phyloP scores from a whole-genome alignment of 1,139 yeast species.

The Geotrichum europaeum region DNA sequence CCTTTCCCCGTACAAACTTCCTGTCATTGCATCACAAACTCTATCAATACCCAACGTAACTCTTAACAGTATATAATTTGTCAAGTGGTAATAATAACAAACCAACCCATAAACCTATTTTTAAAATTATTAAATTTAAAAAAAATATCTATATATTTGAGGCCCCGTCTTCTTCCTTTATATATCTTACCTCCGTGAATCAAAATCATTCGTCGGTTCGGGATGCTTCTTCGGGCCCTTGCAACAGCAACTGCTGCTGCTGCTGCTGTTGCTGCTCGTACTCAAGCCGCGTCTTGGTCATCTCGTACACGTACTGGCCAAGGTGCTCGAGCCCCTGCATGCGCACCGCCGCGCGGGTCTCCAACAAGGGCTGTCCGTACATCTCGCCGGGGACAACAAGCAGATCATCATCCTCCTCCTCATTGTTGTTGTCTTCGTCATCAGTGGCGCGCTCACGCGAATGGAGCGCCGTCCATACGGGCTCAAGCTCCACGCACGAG shows the following conservation, averaged over 20 bases:
- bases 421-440: not conserved
- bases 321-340: slow-evolving; percentile 37
- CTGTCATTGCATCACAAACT: no score
- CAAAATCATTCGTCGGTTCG: no score
- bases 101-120: no score
- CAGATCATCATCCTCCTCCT: slow-evolving; percentile 25
- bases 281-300: slow-evolving; percentile 28
- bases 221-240: not conserved
- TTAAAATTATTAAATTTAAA: no score
- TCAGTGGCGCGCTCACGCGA: slow-evolving; percentile 9
- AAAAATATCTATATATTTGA: no score
- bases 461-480: slow-evolving; percentile 18
- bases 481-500: slow-evolving; percentile 19
- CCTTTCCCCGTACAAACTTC: no score
- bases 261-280: slow-evolving; percentile 11
- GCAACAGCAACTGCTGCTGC: not conserved
- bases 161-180: no score
- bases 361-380: slow-evolving; percentile 21
- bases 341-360: slow-evolving; percentile 18
- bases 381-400: slow-evolving; percentile 35
- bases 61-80: no score
- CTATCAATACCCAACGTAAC: no score
- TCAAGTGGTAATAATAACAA: no score
- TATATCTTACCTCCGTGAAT: no score
- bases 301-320: slow-evolving; percentile 36